Percentiles rank a stretch among this genome's conserved stretches.
Evolutionary conservation across 805 yeast genomes (phyloP).

Genomic region (Gaillardinia entomophila): DNA sequence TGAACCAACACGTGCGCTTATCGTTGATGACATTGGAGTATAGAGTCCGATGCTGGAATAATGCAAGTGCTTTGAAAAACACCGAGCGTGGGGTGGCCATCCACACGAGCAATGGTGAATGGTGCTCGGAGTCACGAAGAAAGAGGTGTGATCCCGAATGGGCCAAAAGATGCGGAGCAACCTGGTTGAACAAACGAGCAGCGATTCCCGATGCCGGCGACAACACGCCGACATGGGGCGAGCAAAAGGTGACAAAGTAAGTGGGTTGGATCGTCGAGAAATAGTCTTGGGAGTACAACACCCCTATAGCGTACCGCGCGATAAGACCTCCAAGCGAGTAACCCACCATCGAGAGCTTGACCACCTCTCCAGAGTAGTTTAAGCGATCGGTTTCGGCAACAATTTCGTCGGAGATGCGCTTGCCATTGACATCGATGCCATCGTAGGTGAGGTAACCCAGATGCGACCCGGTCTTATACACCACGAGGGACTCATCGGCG

Average conservation of each 20-base stretch:
- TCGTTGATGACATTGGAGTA: constrained; percentile 80
- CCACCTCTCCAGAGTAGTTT: constrained; percentile 26
- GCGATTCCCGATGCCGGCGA: constrained; percentile 39
- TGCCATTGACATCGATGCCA: constrained; percentile 82
- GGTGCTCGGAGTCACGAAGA: constrained; percentile 34
- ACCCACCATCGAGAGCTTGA: constrained; percentile 74
- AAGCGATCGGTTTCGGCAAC: constrained; percentile 12
- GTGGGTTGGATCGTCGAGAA: constrained; percentile 54
- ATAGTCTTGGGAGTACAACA: constrained; percentile 46
- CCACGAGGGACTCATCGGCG: constrained; percentile 20
- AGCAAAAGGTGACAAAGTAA: constrained; percentile 45
- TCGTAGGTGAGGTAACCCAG: constrained; percentile 77
- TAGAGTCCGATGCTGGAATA: constrained; percentile 49
- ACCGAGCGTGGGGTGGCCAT: constrained; percentile 62
- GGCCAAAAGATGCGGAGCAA: constrained; percentile 64
- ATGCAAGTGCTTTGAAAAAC: constrained; percentile 50
- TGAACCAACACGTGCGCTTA: constrained; percentile 78
- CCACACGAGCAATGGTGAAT: constrained; percentile 50
- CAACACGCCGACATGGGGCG: constrained; percentile 65
- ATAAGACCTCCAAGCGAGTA: constrained; percentile 89
- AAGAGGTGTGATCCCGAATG: constrained; percentile 73
- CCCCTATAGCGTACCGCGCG: constrained; percentile 75
- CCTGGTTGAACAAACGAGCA: constrained; percentile 50
- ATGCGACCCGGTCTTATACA: constrained; percentile 54
- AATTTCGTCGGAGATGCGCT: constrained; percentile 68